Conservation (phyloP, 1,284 basidiomycete genomes). For the Irpex rosettiformis region DNA sequence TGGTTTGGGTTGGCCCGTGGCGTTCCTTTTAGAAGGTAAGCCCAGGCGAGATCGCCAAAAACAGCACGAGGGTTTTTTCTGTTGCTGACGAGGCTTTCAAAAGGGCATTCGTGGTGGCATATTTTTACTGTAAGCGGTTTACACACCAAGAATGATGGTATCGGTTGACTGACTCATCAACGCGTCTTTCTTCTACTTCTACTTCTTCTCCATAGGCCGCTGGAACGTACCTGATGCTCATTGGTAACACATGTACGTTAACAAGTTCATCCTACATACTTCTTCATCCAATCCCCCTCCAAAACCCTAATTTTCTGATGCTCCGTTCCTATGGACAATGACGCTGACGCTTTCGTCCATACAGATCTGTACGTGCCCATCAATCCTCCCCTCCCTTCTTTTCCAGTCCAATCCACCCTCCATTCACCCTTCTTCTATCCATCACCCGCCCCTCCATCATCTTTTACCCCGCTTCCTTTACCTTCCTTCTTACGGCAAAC, state of each 20-base stretch:
- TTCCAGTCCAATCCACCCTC: not conserved
- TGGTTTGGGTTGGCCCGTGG: constrained; percentile 55
- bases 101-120: constrained; percentile 74
- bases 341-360: constrained; percentile 7
- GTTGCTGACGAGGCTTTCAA: not conserved
- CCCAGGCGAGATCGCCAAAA: too few relatives aligned
- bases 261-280: not conserved
- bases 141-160: too few relatives aligned
- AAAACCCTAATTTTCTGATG: too few relatives aligned
- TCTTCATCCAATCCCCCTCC: too few relatives aligned
- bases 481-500: not conserved
- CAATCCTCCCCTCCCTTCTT: not conserved
- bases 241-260: constrained; percentile 56
- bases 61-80: not conserved
- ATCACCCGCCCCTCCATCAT: not conserved
- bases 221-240: constrained; percentile 59
- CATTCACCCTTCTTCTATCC: not conserved
- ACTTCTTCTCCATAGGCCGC: constrained; percentile 41
- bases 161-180: too few relatives aligned
- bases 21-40: constrained; percentile 62
- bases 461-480: not conserved
- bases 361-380: constrained; percentile 44
- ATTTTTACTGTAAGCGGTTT: constrained; percentile 48
- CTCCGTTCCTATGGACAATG: too few relatives aligned
- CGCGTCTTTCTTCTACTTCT: too few relatives aligned